Conservation (phyloP, 208 protist species). For the Vickermania ingenoplastis region DNA sequence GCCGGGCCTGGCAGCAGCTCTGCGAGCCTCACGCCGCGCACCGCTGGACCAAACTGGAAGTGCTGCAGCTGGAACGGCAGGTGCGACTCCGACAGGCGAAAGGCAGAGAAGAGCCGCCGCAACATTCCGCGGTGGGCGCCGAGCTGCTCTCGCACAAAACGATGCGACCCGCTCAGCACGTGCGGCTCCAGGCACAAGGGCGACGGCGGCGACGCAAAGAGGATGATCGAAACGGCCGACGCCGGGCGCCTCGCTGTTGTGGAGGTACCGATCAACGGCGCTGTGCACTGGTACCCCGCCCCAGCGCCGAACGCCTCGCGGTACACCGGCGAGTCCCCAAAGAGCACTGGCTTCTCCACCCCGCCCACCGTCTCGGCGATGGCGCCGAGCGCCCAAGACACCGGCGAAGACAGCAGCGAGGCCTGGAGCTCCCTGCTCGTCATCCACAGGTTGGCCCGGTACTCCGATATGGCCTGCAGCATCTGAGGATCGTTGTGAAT, state of each 20-base stretch:
- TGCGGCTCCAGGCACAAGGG: conserved; percentile 32
- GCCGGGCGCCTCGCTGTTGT: conserved; percentile 27
- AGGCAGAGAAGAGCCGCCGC: conserved; percentile 28
- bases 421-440: conserved; percentile 35
- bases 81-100: conserved; percentile 60
- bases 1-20: conserved; percentile 2
- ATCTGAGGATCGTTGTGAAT: conserved; percentile 66
- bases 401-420: conserved; percentile 17
- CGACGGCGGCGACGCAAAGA: conserved; percentile 62
- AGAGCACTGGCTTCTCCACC: conserved; percentile 59
- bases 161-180: conserved; percentile 62
- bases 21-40: conserved; percentile 22
- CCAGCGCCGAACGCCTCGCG: conserved; percentile 66
- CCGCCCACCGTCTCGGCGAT: conserved; percentile 57
- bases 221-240: conserved; percentile 50
- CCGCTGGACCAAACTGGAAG: conserved; percentile 52
- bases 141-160: conserved; percentile 58
- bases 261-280: conserved; percentile 61
- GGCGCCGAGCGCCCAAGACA: conserved; percentile 23
- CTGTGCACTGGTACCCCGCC: conserved; percentile 74
- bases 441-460: conserved; percentile 84
- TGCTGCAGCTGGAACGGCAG: conserved; percentile 57
- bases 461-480: conserved; percentile 70
- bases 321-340: conserved; percentile 63
- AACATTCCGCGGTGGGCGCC: conserved; percentile 22